phyloP scores from a whole-genome alignment of 495 filamentous ascomycete species.

The Daldinia concentrica region DNA sequence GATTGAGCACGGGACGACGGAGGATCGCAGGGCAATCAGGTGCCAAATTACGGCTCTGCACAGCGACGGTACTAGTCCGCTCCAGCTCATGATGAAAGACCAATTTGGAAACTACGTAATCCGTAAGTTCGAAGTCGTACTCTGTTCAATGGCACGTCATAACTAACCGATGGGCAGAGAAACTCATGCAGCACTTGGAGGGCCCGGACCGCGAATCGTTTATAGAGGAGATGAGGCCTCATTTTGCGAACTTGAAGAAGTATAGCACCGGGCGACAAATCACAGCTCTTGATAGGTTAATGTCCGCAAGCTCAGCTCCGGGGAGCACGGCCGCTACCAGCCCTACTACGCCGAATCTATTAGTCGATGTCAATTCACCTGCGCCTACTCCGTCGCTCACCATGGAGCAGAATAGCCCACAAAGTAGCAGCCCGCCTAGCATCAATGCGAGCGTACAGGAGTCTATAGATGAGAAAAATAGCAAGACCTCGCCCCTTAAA shows the following conservation, averaged over 20 bases:
- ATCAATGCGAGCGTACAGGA: constrained; percentile 64
- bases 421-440: constrained; percentile 69
- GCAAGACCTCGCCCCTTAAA: constrained; percentile 12
- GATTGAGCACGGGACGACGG: constrained; percentile 74
- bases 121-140: constrained; percentile 70
- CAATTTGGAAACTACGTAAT: constrained; percentile 97
- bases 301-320: constrained; percentile 55
- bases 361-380: constrained; percentile 61
- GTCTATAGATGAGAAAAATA: constrained; percentile 30
- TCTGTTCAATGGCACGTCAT: not conserved
- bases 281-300: constrained; percentile 70
- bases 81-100: constrained; percentile 85
- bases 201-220: constrained; percentile 72
- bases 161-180: constrained; percentile 65
- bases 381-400: constrained; percentile 67
- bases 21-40: constrained; percentile 78
- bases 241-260: constrained; percentile 77
- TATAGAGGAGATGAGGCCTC: constrained; percentile 75
- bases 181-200: constrained; percentile 75
- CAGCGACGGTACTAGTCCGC: constrained; percentile 70
- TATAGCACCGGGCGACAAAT: constrained; percentile 82
- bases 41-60: constrained; percentile 66
- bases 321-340: constrained; percentile 26
- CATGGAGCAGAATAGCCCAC: constrained; percentile 71
- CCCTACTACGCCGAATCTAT: constrained; percentile 49